Conservation (phyloP, 129 eudicot species). For the Sambucus nigra region DNA sequence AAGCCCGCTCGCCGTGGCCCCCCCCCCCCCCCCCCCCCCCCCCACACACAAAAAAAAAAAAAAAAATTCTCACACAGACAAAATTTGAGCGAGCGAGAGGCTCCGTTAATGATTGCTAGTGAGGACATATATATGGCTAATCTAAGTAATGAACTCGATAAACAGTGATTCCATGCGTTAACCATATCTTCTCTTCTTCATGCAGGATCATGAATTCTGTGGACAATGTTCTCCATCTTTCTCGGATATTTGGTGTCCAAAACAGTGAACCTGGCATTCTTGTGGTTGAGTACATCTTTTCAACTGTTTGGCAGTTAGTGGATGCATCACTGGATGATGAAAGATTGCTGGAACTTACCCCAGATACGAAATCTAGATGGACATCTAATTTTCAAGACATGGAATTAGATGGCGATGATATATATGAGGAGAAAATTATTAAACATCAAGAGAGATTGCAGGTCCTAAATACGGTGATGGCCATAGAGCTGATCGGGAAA, state of each 20-base stretch:
- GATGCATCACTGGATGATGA: slow-evolving; percentile 85
- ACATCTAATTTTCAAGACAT: slow-evolving; percentile 42
- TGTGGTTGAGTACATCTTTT: slow-evolving; percentile 45
- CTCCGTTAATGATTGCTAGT: neutral
- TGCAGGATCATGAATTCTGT: slow-evolving; percentile 69
- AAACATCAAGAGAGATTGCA: slow-evolving; percentile 45
- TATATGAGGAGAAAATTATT: slow-evolving; percentile 36
- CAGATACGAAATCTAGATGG: slow-evolving; percentile 50
- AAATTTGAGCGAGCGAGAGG: neutral
- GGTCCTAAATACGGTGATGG: slow-evolving; percentile 45
- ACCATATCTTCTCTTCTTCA: slow-evolving; percentile 11
- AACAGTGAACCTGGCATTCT: slow-evolving; percentile 48
- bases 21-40: no score
- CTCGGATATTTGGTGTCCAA: slow-evolving; percentile 52
- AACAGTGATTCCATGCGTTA: no score
- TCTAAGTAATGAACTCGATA: no score
- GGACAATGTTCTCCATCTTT: slow-evolving; percentile 50
- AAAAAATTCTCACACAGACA: no score
- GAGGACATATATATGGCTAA: no score
- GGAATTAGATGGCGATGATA: slow-evolving; percentile 45
- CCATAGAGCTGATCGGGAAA: slow-evolving; percentile 60
- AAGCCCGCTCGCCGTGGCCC: no score
- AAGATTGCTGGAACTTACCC: slow-evolving; percentile 58
- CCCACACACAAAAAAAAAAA: no score
- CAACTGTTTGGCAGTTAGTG: slow-evolving; percentile 77